phyloP scores from a whole-genome alignment of 148 eudicot species.

The Polygonum maritimum region DNA sequence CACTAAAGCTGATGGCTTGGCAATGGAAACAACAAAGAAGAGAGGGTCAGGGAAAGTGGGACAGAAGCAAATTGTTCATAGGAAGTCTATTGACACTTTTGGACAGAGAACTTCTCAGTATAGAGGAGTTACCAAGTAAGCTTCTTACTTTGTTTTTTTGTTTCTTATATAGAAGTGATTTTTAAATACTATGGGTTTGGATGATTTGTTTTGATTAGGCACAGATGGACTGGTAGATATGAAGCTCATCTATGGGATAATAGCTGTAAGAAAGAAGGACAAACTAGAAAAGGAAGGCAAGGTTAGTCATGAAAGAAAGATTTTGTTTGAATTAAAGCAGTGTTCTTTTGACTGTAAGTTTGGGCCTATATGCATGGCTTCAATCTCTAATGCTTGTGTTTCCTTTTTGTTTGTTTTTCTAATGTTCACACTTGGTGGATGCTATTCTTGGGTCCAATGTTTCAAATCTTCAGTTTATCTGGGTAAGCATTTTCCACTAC shows the following conservation, averaged over 20 bases:
- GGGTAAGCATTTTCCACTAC: conserved; percentile 7
- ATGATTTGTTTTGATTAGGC: background rate
- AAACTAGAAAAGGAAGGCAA: conserved; percentile 18
- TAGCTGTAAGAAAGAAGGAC: conserved; percentile 17
- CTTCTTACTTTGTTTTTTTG: background rate
- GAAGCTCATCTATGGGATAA: conserved; percentile 22
- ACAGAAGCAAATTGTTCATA: conserved; percentile 24
- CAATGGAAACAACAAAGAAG: conserved; percentile 41
- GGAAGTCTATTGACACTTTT: conserved; percentile 30
- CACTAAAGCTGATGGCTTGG: conserved; percentile 15
- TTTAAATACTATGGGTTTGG: background rate
- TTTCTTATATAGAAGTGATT: background rate
- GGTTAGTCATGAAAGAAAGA: conserved; percentile 8
- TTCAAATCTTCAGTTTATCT: conserved; percentile 1
- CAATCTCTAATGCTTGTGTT: background rate
- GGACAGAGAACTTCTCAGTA: conserved; percentile 19
- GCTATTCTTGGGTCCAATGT: background rate
- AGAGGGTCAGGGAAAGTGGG: conserved; percentile 25
- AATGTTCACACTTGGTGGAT: conserved; percentile 8
- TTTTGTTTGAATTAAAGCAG: background rate
- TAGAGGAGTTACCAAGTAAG: conserved; percentile 18
- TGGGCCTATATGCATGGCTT: background rate
- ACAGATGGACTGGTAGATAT: conserved; percentile 20
- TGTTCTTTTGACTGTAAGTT: background rate
- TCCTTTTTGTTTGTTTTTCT: background rate